Evolutionary conservation across 2,329 filamentous ascomycete genomes (phyloP).

Genomic region (Pseudogymnoascus sp.): DNA sequence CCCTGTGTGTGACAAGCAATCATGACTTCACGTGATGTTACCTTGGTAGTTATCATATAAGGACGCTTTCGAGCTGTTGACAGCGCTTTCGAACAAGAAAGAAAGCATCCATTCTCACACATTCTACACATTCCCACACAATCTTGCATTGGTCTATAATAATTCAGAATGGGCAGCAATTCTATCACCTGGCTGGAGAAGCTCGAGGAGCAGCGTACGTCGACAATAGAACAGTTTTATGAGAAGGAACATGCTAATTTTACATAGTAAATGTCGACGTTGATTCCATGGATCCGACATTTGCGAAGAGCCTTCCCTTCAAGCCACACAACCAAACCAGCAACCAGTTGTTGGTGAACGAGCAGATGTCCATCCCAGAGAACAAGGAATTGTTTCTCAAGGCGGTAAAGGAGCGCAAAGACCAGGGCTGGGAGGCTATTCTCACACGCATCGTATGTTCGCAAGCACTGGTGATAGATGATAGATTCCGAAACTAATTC

Average conservation of each 20-base stretch:
- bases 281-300: slow-evolving; percentile 43
- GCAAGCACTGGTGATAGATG: background rate
- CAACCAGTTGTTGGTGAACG: slow-evolving; percentile 41
- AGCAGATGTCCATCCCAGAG: slow-evolving; percentile 35
- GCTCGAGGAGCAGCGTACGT: slow-evolving; percentile 34
- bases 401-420: slow-evolving; percentile 35
- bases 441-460: slow-evolving; percentile 36
- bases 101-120: background rate
- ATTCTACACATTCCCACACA: background rate
- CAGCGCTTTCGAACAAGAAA: background rate
- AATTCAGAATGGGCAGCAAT: slow-evolving; percentile 17
- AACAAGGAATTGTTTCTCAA: slow-evolving; percentile 36
- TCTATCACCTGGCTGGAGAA: slow-evolving; percentile 34
- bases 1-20: background rate
- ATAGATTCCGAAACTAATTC: background rate
- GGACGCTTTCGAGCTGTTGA: background rate
- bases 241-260: background rate
- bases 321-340: slow-evolving; percentile 40
- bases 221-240: background rate
- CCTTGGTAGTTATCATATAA: background rate
- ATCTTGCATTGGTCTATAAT: background rate
- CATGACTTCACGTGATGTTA: background rate
- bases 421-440: slow-evolving; percentile 38
- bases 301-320: slow-evolving; percentile 37
- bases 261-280: slow-evolving; percentile 40